These are phyloP conservation scores for Raphanus raphanistrum DNA, from an alignment of 345 rosid species.

Conservation along the genomic window DNA sequence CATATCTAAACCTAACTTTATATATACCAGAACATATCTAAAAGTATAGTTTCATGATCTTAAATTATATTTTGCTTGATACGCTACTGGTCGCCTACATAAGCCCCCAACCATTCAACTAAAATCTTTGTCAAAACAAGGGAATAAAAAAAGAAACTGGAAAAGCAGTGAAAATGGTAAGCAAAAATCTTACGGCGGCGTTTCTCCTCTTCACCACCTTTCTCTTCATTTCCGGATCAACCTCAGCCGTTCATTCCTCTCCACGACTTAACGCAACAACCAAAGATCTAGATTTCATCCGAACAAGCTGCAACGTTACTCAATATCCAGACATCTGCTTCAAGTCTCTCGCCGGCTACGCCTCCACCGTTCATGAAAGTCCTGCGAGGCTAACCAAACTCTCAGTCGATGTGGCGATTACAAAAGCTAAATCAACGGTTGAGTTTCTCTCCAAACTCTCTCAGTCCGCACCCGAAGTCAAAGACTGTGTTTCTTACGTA, in stretches of 20 bases:
- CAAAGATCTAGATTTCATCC: constrained; percentile 62
- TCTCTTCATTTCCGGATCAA: constrained; percentile 35
- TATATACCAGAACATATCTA: not conserved
- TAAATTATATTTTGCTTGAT: not conserved
- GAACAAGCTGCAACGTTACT: constrained; percentile 72
- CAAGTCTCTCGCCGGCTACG: constrained; percentile 61
- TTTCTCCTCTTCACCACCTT: constrained; percentile 35
- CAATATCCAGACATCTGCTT: constrained; percentile 78
- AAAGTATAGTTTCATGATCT: not conserved
- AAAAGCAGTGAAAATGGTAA: constrained; percentile 30
- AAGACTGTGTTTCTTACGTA: constrained; percentile 75
- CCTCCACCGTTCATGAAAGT: constrained; percentile 50
- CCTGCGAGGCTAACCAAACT: constrained; percentile 65
- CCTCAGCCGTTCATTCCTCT: constrained; percentile 31
- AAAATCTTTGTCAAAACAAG: not conserved
- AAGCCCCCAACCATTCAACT: constrained; percentile 30
- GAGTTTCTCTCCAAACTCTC: constrained; percentile 59
- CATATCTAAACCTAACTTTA: not conserved
- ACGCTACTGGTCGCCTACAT: constrained; percentile 28
- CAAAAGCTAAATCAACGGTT: constrained; percentile 51
- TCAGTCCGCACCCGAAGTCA: constrained; percentile 58
- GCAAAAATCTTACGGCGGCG: constrained; percentile 23
- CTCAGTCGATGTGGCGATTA: constrained; percentile 60
- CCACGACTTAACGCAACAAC: constrained; percentile 23
- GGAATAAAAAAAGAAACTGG: not conserved